phyloP scores from a whole-genome alignment of 495 filamentous ascomycete species.

The Penicillium diatomitis region DNA sequence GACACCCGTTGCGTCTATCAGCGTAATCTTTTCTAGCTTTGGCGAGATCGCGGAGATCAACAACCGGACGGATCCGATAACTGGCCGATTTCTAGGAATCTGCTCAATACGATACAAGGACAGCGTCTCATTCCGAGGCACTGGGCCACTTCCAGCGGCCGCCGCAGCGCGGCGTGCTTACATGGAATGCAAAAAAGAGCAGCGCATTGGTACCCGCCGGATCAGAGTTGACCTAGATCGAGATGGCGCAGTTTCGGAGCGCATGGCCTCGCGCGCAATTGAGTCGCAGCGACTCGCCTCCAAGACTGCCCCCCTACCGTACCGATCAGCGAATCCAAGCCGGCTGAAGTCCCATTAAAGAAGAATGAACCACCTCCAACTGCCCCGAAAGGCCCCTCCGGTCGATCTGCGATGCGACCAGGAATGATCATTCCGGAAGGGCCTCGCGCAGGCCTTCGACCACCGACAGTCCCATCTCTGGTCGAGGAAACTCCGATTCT shows the following conservation, averaged over 20 bases:
- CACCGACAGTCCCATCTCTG: conserved; percentile 38
- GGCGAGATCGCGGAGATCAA: conserved; percentile 83
- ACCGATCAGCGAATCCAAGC: conserved; percentile 15
- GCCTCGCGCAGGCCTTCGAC: conserved; percentile 32
- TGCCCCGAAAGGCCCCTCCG: conserved; percentile 80
- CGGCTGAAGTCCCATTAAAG: conserved; percentile 19
- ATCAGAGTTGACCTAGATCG: conserved; percentile 82
- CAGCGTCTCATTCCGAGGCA: conserved; percentile 42
- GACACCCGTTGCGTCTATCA: conserved; percentile 66
- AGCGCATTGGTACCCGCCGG: conserved; percentile 60
- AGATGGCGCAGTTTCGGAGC: conserved; percentile 70
- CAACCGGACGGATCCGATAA: conserved; percentile 86
- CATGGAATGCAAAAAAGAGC: conserved; percentile 49
- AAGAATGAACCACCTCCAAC: conserved; percentile 63
- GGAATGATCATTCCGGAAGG: conserved; percentile 35
- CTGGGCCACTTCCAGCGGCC: conserved; percentile 50
- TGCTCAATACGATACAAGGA: conserved; percentile 86
- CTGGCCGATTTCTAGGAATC: conserved; percentile 85
- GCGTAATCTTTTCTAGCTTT: conserved; percentile 72
- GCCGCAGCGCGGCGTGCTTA: conserved; percentile 69
- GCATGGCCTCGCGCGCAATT: conserved; percentile 60
- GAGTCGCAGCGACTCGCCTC: conserved; percentile 52
- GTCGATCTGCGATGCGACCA: conserved; percentile 41
- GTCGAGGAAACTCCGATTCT: conserved; percentile 54
- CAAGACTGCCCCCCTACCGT: conserved; percentile 11